Evolutionary conservation across 257 asterid species (phyloP), one percentile per base, ranked within the genome.

Genomic region (Fraxinus pennsylvanica): DNA sequence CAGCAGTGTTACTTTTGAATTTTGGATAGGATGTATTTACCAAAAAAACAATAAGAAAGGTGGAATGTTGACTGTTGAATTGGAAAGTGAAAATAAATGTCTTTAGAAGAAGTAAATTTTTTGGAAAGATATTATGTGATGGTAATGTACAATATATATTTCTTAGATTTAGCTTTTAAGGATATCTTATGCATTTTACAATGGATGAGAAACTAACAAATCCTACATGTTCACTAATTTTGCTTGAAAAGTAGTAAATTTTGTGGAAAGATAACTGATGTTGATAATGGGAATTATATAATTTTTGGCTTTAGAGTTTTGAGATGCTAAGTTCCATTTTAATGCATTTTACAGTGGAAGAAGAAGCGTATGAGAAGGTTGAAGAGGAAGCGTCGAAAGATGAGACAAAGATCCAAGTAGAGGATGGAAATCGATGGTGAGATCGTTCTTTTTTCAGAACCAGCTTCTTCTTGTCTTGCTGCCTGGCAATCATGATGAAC

Each of bases 281-380:
- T 7, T 54, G 12, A 19, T n/a, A n/a, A 54, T n/a, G 65, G 25
- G 12, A 4, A 6, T 19, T 54, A 7, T 54, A 7, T n/a, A 15
- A 17, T 17, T 15, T 5, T 54, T n/a, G 21, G 27, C 65, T 54
- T 5, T 1, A 5, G 4, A 13, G 9, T 19, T 54, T n/a, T 54
- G 12, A n/a, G 27, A n/a, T n/a, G 65, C 1, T 5, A 54, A 54
- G 65, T 54, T n/a, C 29, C 65, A 54, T 54, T 54, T 54, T 54
- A 14, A 47, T 47, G 57, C 57, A 15, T 47, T 71, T 71, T 41
- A 52, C 75, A 71, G 75, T 71, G 75, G 74, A 69, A 69, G 74
- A 69, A 69, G 74, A 69, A 69, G 74, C 74, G 74, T 2, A 69
- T 69, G 74, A 69, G 74, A 33, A 69, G 74, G 47, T 69, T 69